Evolutionary conservation across 164 flowering plant species (phyloP).

Genomic region (Malania oleifera): DNA sequence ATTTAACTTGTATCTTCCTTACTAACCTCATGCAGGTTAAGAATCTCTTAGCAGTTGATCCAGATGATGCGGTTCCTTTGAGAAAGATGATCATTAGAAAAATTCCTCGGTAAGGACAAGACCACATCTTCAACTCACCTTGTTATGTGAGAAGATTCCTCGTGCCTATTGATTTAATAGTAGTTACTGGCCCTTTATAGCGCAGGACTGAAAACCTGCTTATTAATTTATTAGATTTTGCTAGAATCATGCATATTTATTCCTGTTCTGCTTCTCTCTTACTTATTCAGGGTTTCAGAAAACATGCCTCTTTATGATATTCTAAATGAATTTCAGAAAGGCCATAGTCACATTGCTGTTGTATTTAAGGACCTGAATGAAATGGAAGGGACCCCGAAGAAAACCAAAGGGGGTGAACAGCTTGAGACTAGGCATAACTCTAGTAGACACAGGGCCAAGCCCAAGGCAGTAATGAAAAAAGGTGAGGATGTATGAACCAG

Average conservation of each 20-base stretch:
- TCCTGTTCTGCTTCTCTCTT: conserved; percentile 12
- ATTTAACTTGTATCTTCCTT: conserved; percentile 4
- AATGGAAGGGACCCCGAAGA: conserved; percentile 28
- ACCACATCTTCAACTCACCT: neutral
- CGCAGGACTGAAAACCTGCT: too few relatives aligned
- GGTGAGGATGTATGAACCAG: conserved; percentile 17
- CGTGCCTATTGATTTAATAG: neutral
- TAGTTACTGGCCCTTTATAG: too few relatives aligned
- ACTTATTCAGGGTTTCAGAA: conserved; percentile 54
- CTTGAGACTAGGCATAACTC: conserved; percentile 13
- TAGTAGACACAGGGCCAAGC: conserved; percentile 17
- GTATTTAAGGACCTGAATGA: conserved; percentile 56
- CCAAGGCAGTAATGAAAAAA: conserved; percentile 8
- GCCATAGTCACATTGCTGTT: conserved; percentile 88
- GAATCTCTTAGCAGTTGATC: conserved; percentile 70
- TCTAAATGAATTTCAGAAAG: conserved; percentile 91
- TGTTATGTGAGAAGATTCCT: neutral
- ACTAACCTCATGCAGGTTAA: conserved; percentile 47
- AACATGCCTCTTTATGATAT: conserved; percentile 90
- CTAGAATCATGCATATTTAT: too few relatives aligned
- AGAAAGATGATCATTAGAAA: conserved; percentile 67
- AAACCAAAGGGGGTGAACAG: conserved; percentile 29
- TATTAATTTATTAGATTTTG: too few relatives aligned
- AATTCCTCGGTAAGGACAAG: conserved; percentile 68
- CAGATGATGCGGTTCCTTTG: conserved; percentile 55